Base-by-base conservation (phyloP, 352 stramenopile species). In the Pythium biforme region DNA sequence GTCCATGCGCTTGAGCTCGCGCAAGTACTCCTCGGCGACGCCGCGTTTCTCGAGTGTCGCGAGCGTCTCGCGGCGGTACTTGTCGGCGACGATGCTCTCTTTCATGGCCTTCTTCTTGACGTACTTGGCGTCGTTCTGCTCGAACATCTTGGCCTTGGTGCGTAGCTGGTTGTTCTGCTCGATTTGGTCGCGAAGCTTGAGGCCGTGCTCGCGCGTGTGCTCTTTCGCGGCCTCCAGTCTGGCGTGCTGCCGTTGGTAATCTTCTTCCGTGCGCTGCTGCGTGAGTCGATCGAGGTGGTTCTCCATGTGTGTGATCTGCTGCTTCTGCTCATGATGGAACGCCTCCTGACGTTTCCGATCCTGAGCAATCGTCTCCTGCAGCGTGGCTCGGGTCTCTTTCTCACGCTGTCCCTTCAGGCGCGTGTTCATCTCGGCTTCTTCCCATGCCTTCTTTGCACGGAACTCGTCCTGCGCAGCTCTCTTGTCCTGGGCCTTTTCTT, bases 401-500 rank as follows among this genome's bases (percentile, higher is more conserved):
- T 89, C 83, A 19, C 52, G 74, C 33, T 76, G 72, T 50, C 89
- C 76, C 46, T 86, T 88, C 11, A 66, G 41, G 23, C 80, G 70
- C 33, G 70, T 69, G 33, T 79, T 77, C 70, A 74, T 86, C 52
- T 93, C 83, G 0, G 69, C 74, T 20, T 81, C 76, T 64, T 91
- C 83, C 64, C 75, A 89, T 1, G 81, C 79, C 41, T 86, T 86
- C 58, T 93, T 93, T 20, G 83, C 79, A 7, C 81, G 80, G 69
- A 88, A 85, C 43, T 82, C 83, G 40, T 91, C 81, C 26, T 86
- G 80, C 17, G 79, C 65, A 0, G 75, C 72, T 17, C 83, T 78
- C 41, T 90, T 93, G 68, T 91, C 84, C 53, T 91, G 81, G n/a
- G 76, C 77, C 50, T 91, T 91, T 60, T 93, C 81, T 48, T 93